Evolutionary conservation across 202 grass and related monocot species (phyloP).

Genomic region (Zoysia matrella): DNA sequence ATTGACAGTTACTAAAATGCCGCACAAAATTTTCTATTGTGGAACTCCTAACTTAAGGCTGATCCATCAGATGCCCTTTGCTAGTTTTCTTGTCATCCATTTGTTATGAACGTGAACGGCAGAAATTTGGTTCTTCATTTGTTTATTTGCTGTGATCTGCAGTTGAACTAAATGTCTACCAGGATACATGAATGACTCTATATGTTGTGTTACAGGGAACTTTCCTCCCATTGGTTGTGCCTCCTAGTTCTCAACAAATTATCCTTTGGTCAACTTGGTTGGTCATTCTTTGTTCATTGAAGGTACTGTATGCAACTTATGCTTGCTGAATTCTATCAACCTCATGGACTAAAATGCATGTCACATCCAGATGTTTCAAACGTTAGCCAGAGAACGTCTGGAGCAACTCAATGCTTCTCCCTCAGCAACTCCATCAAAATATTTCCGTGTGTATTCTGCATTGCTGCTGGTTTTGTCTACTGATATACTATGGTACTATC

Average conservation of each 20-base stretch:
- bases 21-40: neutral
- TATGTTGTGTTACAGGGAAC: conserved; percentile 67
- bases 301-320: conserved; percentile 64
- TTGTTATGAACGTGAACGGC: neutral
- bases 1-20: conserved; percentile 3
- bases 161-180: conserved; percentile 24
- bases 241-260: conserved; percentile 81
- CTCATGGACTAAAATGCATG: conserved; percentile 56
- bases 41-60: conserved; percentile 3
- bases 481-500: conserved; percentile 97
- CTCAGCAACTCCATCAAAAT: no score
- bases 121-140: neutral
- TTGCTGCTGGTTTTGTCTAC: conserved; percentile 64
- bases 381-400: no score
- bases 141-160: conserved; percentile 31
- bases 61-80: neutral
- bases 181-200: neutral
- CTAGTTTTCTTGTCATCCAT: conserved; percentile 11
- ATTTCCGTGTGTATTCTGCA: no score
- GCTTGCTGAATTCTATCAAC: conserved; percentile 47
- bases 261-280: conserved; percentile 90
- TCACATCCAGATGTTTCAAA: conserved; percentile 78
- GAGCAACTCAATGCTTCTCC: no score
- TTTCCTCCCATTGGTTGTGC: conserved; percentile 25
- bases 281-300: conserved; percentile 80